Percentiles rank a stretch among this genome's conserved stretches.
These are phyloP conservation scores for Jaminaea rosea DNA, from an alignment of 1,284 basidiomycete genomes.

Conservation along the genomic window DNA sequence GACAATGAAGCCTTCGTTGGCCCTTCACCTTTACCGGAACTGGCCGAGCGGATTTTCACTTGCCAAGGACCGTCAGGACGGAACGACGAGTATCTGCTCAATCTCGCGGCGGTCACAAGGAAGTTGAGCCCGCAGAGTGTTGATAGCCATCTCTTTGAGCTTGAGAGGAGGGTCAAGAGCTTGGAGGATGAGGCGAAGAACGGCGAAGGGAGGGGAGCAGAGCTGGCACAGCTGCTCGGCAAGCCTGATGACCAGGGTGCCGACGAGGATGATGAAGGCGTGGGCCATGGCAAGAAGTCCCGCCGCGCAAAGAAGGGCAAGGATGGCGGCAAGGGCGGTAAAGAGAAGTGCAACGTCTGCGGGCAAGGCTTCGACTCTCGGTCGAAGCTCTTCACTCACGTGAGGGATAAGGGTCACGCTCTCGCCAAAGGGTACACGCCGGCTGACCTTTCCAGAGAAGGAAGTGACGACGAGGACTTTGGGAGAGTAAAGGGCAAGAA, in stretches of 20 bases:
- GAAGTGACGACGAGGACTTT: constrained; percentile 9
- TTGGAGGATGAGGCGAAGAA: background rate
- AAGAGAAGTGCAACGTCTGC: constrained; percentile 66
- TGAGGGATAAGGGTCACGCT: constrained; percentile 67
- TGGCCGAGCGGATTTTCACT: constrained; percentile 62
- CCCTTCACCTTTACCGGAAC: constrained; percentile 61
- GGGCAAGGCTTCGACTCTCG: constrained; percentile 59
- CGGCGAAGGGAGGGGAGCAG: background rate
- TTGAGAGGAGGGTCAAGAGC: constrained; percentile 54
- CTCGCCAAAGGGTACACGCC: constrained; percentile 46
- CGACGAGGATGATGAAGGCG: constrained; percentile 46
- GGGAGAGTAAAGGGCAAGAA: constrained; percentile 2
- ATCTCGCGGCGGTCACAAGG: constrained; percentile 61
- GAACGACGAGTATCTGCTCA: constrained; percentile 74
- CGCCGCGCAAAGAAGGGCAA: constrained; percentile 7
- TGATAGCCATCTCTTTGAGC: constrained; percentile 66
- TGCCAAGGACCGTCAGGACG: constrained; percentile 65
- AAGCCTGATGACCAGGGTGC: constrained; percentile 52
- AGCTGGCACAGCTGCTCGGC: background rate
- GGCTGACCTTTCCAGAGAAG: constrained; percentile 31
- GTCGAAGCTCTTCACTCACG: constrained; percentile 70
- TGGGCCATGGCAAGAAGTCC: background rate
- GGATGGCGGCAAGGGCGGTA: constrained; percentile 10
- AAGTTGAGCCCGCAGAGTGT: constrained; percentile 63
- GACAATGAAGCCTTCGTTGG: constrained; percentile 76